phyloP scores from a whole-genome alignment of 1,284 basidiomycete species.

The Flammula alnicola region DNA sequence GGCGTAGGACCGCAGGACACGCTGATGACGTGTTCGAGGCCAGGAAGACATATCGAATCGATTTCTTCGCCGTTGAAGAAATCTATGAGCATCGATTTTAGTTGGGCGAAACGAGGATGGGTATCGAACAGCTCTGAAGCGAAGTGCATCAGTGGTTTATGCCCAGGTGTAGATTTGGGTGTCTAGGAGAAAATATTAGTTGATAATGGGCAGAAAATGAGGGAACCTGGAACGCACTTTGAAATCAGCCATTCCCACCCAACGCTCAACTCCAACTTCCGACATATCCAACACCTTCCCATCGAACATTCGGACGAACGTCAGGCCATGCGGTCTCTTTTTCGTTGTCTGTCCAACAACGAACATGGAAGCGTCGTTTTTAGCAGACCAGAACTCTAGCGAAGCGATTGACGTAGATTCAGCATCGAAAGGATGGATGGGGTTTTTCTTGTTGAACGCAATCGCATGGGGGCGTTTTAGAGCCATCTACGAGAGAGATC shows the following conservation, averaged over 20 bases:
- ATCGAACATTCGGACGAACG: conserved; percentile 90
- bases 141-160: conserved; percentile 94
- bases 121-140: conserved; percentile 92
- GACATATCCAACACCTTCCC: conserved; percentile 91
- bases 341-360: conserved; percentile 92
- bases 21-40: conserved; percentile 92
- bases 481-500: conserved; percentile 72
- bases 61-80: conserved; percentile 90
- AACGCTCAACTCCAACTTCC: conserved; percentile 88
- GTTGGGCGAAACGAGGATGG: conserved; percentile 88
- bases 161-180: conserved; percentile 88
- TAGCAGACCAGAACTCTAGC: conserved; percentile 91
- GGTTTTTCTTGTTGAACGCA: conserved; percentile 95
- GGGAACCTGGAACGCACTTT: conserved; percentile 59
- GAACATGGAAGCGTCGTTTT: conserved; percentile 96
- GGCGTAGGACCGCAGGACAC: conserved; percentile 79
- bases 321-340: conserved; percentile 90
- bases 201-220: neutral
- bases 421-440: conserved; percentile 91
- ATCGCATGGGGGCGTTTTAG: conserved; percentile 90
- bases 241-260: conserved; percentile 80
- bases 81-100: conserved; percentile 91
- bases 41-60: conserved; percentile 82
- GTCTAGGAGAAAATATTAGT: conserved; percentile 53
- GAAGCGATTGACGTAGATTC: conserved; percentile 60